Evolutionary conservation across 805 yeast species (phyloP), one percentile per base, ranked within the genome.

Genomic region (Blastobotrys americana): DNA sequence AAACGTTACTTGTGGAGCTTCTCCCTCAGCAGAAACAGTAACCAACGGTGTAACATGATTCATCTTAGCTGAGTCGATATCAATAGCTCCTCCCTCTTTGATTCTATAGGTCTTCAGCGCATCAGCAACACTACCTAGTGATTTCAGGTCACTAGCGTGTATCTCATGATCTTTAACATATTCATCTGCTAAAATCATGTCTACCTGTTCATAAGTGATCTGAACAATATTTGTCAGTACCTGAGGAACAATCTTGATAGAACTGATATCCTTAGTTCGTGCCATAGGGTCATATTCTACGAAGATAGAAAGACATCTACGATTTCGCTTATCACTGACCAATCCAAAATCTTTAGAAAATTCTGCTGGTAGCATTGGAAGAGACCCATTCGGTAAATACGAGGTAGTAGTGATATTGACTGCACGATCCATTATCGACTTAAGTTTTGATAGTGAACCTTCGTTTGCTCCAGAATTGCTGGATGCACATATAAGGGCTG

Each of bases 351-450:
- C 47, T 2, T 71, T 63, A 1, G 80, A 68, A 44, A 82, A 66
- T 0, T 70, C 55, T 8, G 59, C 55, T 0, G 96, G 96, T 1
- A 89, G 65, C 90, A 89, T 82, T 44, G 83, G 78, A 6, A 71
- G 61, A 0, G 78, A 76, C 1, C 68, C 67, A 36, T 79, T 83
- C 0, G 95, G 90, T 18, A 82, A 71, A 57, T 89, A 90, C 1
- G 80, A 71, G 0, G 96, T 86, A 18, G 77, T 65, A 0, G 81
- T 76, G 52, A 79, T 72, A 37, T 69, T 70, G 50, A 70, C 74
- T 0, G 94, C 95, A 42, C 77, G 71, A 38, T 70, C 63, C 15
- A 80, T 67, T 19, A 79, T 50, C 2, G 55, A 50, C 13, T 58
- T 34, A 17, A 45, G 45, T 9, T 22, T 22, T n/a, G n/a, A n/a